Base-by-base conservation (phyloP, 768 basidiomycete genomes). In the Tephrocybe sp. region DNA sequence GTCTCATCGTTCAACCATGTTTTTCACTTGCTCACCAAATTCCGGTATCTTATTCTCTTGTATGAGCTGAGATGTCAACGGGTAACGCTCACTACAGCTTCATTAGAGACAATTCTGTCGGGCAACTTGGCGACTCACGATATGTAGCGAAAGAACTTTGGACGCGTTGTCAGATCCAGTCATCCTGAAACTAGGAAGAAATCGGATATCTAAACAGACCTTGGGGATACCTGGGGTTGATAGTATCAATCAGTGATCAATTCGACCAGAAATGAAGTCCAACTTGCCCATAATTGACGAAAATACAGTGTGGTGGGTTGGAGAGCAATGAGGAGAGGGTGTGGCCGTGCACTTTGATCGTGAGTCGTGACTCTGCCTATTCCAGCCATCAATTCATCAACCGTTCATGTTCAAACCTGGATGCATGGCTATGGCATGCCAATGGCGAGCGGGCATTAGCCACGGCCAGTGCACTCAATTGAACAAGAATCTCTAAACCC, bases 21-120 rank as follows among this genome's bases (percentile, higher is more conserved):
- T 12, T 45, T 22, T n/a, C 12, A 25, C 42, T 9, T 2, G 64
- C 78, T 53, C 54, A 88, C 92, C 95, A 64, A 99, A 99, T 69
- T 97, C 97, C 13, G 94, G 95, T 53, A 99, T 98, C 76, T 94
- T 93, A 73, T 97, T 97, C 75, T 97, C 94, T 67, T 95, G 84
- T 55, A 98, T 97, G 50, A 98, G 77, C 67, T 98, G 97, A 15
- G 95, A 98, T 13, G 94, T 99, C 57, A 99, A 80, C 43, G 97
- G 95, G 67, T 99, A 99, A 53, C 97, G 86, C 75, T 98, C 97
- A 54, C 93, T 95, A 22, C 36, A 19, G 25, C 13, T 36, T 68
- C 37, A 64, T 34, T 52, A 10, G 13, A 13, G 27, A 23, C 16
- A 21, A 11, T 29, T 7, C 7, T 16, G 0, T 16, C 12, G 7